phyloP scores from a whole-genome alignment of 352 stramenopile genomes.

The Phytopythium aichiense region DNA sequence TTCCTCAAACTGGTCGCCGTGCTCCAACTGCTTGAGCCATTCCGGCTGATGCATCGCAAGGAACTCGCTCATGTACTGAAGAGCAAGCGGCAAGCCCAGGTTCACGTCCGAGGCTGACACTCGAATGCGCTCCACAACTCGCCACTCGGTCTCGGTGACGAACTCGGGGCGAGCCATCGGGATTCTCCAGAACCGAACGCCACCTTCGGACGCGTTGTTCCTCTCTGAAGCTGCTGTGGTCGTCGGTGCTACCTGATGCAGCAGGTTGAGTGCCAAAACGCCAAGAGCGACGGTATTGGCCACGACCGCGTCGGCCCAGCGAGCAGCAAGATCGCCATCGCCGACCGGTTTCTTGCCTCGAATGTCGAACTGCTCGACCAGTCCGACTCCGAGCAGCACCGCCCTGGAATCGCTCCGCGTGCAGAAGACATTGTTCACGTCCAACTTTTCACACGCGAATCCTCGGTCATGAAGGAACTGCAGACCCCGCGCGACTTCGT shows the following conservation, averaged over 20 bases:
- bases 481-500: conserved; percentile 21
- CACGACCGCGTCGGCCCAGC: background rate
- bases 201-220: no score
- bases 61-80: background rate
- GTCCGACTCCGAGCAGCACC: background rate
- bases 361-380: background rate
- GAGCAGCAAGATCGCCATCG: background rate
- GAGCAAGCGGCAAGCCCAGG: background rate
- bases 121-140: background rate
- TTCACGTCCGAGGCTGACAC: background rate
- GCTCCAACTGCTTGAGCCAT: background rate
- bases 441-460: background rate
- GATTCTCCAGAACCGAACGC: background rate
- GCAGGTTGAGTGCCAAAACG: background rate
- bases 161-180: background rate
- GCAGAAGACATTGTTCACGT: background rate
- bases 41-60: background rate
- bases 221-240: background rate
- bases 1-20: background rate
- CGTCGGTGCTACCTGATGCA: background rate
- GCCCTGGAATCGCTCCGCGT: background rate
- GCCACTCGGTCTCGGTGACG: background rate
- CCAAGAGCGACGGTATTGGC: background rate
- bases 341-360: background rate
- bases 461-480: conserved; percentile 25